Conservation (phyloP, 1,284 basidiomycete genomes). For the Leccinum subatratum region DNA sequence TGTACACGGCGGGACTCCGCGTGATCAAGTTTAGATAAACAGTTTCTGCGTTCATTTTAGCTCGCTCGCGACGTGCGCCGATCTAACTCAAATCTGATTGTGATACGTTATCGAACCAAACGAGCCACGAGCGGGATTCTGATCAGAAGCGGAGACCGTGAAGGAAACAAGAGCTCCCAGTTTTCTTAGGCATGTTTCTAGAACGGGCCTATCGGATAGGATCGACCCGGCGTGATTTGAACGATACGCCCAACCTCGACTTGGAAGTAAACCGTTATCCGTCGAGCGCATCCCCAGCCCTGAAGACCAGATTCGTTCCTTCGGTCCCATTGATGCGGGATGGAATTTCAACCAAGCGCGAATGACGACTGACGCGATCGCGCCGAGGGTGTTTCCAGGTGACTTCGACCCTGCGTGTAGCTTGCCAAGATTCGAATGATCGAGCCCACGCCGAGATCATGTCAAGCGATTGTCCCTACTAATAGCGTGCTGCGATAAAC, state of each 20-base stretch:
- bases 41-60: neutral
- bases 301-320: neutral
- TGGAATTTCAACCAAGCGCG: neutral
- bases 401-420: neutral
- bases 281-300: neutral
- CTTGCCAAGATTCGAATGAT: neutral
- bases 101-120: too few species aligned
- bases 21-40: neutral
- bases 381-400: neutral
- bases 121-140: too few species aligned
- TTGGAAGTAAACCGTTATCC: neutral
- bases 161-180: neutral
- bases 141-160: neutral
- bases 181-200: neutral
- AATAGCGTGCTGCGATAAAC: neutral
- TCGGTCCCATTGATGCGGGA: neutral
- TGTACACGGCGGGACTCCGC: constrained; percentile 8
- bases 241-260: neutral
- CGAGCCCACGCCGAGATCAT: neutral
- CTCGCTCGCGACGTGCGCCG: too few species aligned
- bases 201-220: neutral
- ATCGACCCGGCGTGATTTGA: neutral
- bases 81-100: too few species aligned
- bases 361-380: neutral
- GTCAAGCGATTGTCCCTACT: neutral